Percentiles rank a stretch among this genome's conserved stretches.
These are phyloP conservation scores for Eucalyptus coolabah DNA, from an alignment of 345 rosid genomes.

Conservation along the genomic window DNA sequence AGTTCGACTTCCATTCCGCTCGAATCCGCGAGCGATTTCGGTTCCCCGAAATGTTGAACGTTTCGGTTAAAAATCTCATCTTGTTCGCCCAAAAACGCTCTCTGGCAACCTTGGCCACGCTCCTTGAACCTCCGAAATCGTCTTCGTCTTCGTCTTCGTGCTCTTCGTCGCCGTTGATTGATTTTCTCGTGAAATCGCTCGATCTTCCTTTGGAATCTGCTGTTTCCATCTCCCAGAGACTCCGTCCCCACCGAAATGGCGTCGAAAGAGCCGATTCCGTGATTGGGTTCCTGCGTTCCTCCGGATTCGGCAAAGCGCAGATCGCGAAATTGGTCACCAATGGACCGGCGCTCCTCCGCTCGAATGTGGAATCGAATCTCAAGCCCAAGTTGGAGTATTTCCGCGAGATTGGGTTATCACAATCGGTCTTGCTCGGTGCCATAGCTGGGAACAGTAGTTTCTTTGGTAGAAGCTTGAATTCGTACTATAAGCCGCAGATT, in stretches of 20 bases:
- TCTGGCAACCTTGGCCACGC: neutral
- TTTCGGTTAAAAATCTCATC: neutral
- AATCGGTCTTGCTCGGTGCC: neutral
- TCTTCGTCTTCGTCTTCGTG: neutral
- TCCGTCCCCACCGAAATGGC: neutral
- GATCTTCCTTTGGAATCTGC: conserved; percentile 13
- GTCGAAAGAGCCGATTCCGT: neutral
- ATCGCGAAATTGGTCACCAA: conserved; percentile 2
- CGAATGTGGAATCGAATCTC: neutral
- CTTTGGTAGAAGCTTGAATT: neutral
- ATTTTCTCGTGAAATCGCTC: conserved; percentile 1
- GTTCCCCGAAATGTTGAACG: neutral
- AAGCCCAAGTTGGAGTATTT: conserved; percentile 7
- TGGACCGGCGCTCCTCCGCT: neutral
- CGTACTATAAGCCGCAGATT: neutral
- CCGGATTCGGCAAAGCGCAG: neutral
- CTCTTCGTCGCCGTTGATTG: neutral
- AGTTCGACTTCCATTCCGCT: neutral
- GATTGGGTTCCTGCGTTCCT: neutral
- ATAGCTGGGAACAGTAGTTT: neutral
- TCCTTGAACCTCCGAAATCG: neutral
- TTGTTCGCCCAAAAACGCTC: neutral
- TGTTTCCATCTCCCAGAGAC: neutral
- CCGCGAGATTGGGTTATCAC: neutral
- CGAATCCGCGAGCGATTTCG: neutral